Percentiles rank a stretch among this genome's conserved stretches.
phyloP scores from a whole-genome alignment of 768 basidiomycete species.

The Coprinopsis sp. region DNA sequence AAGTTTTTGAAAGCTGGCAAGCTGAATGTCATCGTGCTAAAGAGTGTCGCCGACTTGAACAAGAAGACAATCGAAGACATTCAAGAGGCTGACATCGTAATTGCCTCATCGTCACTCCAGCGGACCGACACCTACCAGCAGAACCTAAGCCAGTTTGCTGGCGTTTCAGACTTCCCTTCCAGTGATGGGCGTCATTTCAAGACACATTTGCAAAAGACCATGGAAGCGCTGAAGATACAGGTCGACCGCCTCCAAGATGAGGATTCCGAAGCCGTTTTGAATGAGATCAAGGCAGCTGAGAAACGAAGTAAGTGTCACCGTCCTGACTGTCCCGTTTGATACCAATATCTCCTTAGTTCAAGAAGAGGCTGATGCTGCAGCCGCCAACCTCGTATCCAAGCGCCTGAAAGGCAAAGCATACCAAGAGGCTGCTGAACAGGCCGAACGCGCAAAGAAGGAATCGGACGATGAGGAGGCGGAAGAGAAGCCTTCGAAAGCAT shows the following conservation, averaged over 20 bases:
- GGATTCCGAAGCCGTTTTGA: constrained; percentile 57
- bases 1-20: constrained; percentile 66
- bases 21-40: constrained; percentile 62
- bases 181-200: constrained; percentile 88
- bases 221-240: constrained; percentile 57
- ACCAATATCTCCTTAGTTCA: constrained; percentile 16
- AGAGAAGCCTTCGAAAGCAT: too few species aligned
- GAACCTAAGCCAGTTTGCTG: constrained; percentile 70
- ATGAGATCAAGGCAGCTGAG: constrained; percentile 59
- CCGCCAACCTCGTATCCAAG: constrained; percentile 48
- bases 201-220: constrained; percentile 63
- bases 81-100: constrained; percentile 77
- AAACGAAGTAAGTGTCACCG: constrained; percentile 46
- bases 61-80: constrained; percentile 66
- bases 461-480: too few species aligned
- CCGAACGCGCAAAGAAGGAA: constrained; percentile 22
- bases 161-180: constrained; percentile 62
- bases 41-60: constrained; percentile 69
- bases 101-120: constrained; percentile 85
- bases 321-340: constrained; percentile 4
- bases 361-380: constrained; percentile 51
- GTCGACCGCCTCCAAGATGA: constrained; percentile 63
- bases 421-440: constrained; percentile 51
- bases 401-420: constrained; percentile 74
- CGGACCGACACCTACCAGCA: constrained; percentile 69